Base-by-base conservation (phyloP, 495 filamentous ascomycete genomes). In the Collariella sp. region DNA sequence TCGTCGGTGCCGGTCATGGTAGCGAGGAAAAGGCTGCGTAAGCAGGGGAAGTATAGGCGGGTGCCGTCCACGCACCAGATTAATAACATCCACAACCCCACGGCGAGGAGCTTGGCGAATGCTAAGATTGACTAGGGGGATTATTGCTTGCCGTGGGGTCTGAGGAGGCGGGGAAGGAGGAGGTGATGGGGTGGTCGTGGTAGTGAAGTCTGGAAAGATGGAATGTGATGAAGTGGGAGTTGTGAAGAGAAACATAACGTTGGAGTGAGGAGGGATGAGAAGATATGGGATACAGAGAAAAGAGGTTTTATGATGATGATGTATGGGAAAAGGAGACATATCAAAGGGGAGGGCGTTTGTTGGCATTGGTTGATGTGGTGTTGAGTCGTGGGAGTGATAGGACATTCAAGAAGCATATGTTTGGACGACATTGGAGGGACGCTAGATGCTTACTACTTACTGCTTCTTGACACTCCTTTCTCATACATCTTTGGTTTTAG, bases 1-100 rank as follows among this genome's bases (percentile, higher is more conserved):
- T 91, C 86, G 47, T 94, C 88, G 7, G 89, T 95, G n/a, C 93
- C 93, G 0, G 89, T 94, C 24, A 94, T 95, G 89, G 87, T 94
- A 18, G 89, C 88, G 2, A 78, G 88, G 23, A 90, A 88, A 73
- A 84, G 85, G 54, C 72, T 90, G 47, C 80, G 84, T 46, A 86
- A 88, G 62, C 81, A 88, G 62, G 80, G 77, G 56, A 88, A 89
- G 63, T 83, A 81, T 59, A 79, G 81, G 60, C 71, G 73, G 31
- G 72, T 78, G 5, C 78, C 79, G 20, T 64, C 75, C 12, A 66
- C 82, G 55, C 80, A 80, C 55, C 77, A 87, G 29, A 78, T 85
- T 50, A 90, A 90, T 67, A 89, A 89, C 57, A 75, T 90, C 20
- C 73, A 76, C 41, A 77, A 77, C 61, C 77, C 79, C 1, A 68